A percentile compares a stretch with the other conserved stretches of the same genome.
These are phyloP conservation scores for Russula sp. DNA, from an alignment of 768 basidiomycete genomes.

Conservation along the genomic window DNA sequence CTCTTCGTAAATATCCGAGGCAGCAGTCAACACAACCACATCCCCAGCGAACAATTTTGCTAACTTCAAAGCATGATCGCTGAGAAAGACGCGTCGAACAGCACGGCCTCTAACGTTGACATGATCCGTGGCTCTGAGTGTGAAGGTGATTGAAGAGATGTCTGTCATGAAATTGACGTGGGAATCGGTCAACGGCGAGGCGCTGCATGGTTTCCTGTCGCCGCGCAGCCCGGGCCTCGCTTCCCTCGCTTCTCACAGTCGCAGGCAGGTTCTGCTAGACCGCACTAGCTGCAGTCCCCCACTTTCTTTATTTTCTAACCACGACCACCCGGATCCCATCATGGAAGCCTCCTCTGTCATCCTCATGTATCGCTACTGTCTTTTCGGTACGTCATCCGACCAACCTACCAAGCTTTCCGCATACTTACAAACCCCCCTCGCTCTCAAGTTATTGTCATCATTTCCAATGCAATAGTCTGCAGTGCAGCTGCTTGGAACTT, in stretches of 20 bases:
- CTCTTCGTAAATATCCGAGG: constrained; percentile 24
- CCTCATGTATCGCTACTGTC: constrained; percentile 5
- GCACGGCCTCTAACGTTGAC: constrained; percentile 40
- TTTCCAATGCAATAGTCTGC: constrained; percentile 30
- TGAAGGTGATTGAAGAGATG: constrained; percentile 18
- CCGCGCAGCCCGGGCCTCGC: neutral
- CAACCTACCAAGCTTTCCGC: too few relatives aligned
- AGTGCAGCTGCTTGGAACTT: constrained; percentile 30
- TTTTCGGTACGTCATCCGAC: constrained; percentile 15
- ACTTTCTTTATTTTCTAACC: constrained; percentile 9
- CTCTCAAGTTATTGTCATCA: constrained; percentile 18
- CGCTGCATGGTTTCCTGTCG: neutral
- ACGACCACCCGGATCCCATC: neutral
- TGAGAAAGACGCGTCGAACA: constrained; percentile 60
- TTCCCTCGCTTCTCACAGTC: neutral
- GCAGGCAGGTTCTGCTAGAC: neutral
- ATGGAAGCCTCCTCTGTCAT: constrained; percentile 3
- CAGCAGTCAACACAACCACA: constrained; percentile 52
- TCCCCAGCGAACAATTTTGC: constrained; percentile 68
- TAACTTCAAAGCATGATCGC: constrained; percentile 57
- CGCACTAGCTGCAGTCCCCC: constrained; percentile 13
- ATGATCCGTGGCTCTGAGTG: constrained; percentile 3
- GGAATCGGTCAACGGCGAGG: neutral
- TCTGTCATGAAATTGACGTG: constrained; percentile 8
- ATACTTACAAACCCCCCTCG: neutral